Conservation (phyloP, 2,329 filamentous ascomycete genomes). For the Pyrenochaeta sp. region DNA sequence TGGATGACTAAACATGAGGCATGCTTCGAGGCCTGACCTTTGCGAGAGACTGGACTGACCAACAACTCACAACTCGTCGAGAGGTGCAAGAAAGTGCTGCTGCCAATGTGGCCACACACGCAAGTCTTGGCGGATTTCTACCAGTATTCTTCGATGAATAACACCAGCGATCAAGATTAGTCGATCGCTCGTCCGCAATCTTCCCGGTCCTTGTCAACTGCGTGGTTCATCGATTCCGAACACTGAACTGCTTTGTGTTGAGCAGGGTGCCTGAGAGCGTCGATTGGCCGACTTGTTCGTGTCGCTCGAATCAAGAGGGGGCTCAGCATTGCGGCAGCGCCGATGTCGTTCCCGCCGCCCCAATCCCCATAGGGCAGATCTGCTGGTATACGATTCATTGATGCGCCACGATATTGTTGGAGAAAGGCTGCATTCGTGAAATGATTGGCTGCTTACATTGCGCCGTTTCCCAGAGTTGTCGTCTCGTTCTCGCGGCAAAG, state of each 20-base stretch:
- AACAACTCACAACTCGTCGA: no score
- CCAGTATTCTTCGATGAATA: no score
- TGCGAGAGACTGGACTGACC: no score
- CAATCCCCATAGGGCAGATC: conserved; percentile 4
- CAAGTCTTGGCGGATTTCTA: background rate
- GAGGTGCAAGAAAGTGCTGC: no score
- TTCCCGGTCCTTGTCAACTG: conserved; percentile 2
- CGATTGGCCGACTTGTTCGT: background rate
- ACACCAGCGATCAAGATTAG: background rate
- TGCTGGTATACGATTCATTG: conserved; percentile 10
- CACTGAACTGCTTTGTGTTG: background rate
- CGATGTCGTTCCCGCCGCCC: conserved; percentile 12
- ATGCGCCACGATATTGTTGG: conserved; percentile 16
- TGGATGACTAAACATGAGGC: background rate
- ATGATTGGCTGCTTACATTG: conserved; percentile 15
- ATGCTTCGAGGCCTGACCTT: background rate
- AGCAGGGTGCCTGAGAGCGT: no score
- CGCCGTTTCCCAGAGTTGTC: conserved; percentile 5
- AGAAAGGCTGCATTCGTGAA: background rate
- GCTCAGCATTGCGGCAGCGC: conserved; percentile 15
- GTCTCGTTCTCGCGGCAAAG: conserved; percentile 5
- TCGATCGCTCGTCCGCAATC: conserved; percentile 1
- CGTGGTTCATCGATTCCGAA: background rate
- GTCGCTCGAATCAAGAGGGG: no score
- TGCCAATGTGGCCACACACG: background rate